Evolutionary conservation across 2,329 filamentous ascomycete species (phyloP), one percentile per base, ranked within the genome.

Genomic region (Orbilia ellipsospora): DNA sequence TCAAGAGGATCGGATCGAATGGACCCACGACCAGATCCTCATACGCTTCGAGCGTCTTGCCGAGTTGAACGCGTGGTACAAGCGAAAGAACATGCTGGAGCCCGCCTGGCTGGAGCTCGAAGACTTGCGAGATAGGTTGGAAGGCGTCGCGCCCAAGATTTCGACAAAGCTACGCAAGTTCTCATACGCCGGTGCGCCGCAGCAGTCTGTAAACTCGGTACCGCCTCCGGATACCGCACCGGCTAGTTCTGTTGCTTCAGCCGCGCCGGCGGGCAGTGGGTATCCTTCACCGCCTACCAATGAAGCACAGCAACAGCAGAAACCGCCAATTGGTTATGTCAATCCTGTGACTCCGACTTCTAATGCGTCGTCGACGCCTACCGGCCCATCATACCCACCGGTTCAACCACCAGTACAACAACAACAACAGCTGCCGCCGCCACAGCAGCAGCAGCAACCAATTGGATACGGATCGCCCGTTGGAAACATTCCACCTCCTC

Each of bases 1-100:
- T 44, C 70, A 74, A 31, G 70, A 74, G 16, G 70, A 74, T 18
- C 63, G 70, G 20, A 63, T 74, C 63, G 70, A 68, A 13, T 74
- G 70, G 70, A 74, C 70, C 52, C 57, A 74, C 50, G 70, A 68
- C 3, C 70, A 74, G 42, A 63, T 74, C 44, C 70, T 74, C 59
- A 74, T 74, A 52, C 70, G 70, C 18, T 74, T 68, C 63, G 70
- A 74, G 52, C 70, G 70, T 54, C 70, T 74, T 15, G 70, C 70
- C 51, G 70, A 74, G 31, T 51, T 74, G 63, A 74, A 74, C 70
- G 70, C 70, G 63, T 74, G 70, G 70, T 74, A 74, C 44, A 74
- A 74, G 52, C 63, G 63, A n/a, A 74, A 74, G 63, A 68, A 68
- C 15, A 31, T 52, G 26, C 44, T 74, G 52, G 70, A 74, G 45